Percentiles rank a stretch among this genome's conserved stretches.
Conservation (phyloP, 306 rosid species). For the Abrus precatorius region DNA sequence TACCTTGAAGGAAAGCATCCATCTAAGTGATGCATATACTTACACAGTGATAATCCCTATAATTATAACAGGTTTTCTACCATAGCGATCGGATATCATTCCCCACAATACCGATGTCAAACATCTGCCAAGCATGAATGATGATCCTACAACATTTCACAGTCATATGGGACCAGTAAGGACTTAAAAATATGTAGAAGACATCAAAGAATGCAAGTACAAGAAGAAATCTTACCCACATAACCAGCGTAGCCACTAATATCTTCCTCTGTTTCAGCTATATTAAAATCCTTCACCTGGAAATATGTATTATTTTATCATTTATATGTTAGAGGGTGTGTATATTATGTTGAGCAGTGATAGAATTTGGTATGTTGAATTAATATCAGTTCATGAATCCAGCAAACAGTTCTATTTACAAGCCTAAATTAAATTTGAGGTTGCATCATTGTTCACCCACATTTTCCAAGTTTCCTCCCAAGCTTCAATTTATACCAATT, state of each 20-base stretch:
- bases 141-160: constrained; percentile 65
- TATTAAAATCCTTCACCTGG: constrained; percentile 79
- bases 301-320: neutral
- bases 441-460: constrained; percentile 5
- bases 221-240: constrained; percentile 63
- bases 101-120: constrained; percentile 88
- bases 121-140: constrained; percentile 86
- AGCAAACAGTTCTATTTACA: neutral
- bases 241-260: constrained; percentile 80
- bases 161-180: neutral
- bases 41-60: constrained; percentile 75
- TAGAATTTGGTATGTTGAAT: neutral
- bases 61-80: constrained; percentile 81
- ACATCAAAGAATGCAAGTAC: constrained; percentile 3
- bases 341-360: neutral
- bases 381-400: neutral
- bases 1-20: constrained; percentile 6
- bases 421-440: neutral
- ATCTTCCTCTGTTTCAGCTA: constrained; percentile 82
- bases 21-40: constrained; percentile 42
- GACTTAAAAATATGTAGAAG: neutral
- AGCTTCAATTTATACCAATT: neutral
- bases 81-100: constrained; percentile 80
- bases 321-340: neutral
- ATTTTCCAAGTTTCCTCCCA: neutral